Evolutionary conservation across 306 rosid species (phyloP).

Genomic region (Quercus agrifolia): DNA sequence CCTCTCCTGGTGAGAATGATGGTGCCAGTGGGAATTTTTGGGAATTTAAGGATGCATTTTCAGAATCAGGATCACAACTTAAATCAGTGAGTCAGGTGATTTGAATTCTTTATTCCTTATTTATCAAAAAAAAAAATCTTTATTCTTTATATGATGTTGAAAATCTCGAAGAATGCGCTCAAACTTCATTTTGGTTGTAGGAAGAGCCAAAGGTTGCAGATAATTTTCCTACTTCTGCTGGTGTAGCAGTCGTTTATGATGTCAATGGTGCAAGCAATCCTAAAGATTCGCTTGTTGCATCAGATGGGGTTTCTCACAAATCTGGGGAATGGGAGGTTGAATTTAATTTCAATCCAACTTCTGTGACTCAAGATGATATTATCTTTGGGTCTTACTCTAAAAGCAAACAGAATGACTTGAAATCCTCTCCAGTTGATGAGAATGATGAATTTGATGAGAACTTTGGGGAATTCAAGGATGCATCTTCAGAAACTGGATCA

Average conservation of each 20-base stretch:
- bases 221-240: neutral
- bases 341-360: slow-evolving; percentile 6
- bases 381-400: neutral
- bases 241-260: neutral
- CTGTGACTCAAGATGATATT: slow-evolving; percentile 1
- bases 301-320: slow-evolving; percentile 10
- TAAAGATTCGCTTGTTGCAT: neutral
- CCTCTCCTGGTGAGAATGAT: slow-evolving; percentile 14
- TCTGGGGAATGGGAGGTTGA: slow-evolving; percentile 22
- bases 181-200: slow-evolving; percentile 17
- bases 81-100: slow-evolving; percentile 24
- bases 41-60: slow-evolving; percentile 33
- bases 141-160: neutral
- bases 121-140: neutral
- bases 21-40: slow-evolving; percentile 22
- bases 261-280: neutral
- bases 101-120: neutral
- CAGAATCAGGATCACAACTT: slow-evolving; percentile 22
- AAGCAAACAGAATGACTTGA: slow-evolving; percentile 26
- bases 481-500: slow-evolving; percentile 32
- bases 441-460: slow-evolving; percentile 31
- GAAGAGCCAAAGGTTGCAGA: slow-evolving; percentile 20
- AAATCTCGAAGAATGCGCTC: neutral
- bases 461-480: slow-evolving; percentile 38
- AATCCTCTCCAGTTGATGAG: slow-evolving; percentile 26